Evolutionary conservation across 2,329 filamentous ascomycete species (phyloP), one percentile per base, ranked within the genome.

Genomic region (Acephala macrosclerotiorum): DNA sequence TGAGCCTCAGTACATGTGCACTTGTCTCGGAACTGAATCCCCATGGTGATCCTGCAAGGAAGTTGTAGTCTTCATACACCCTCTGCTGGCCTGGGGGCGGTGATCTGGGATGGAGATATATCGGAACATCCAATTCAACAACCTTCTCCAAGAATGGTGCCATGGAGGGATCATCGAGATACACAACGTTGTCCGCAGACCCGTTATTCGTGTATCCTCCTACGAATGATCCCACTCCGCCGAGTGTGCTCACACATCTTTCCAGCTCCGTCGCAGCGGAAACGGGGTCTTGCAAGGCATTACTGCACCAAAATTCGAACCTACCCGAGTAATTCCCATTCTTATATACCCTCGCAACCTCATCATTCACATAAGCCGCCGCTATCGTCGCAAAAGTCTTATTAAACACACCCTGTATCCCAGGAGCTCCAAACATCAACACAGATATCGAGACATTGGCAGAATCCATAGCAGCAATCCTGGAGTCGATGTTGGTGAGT

Each of bases 1-100:
- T 72, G 1, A 71, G 62, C 8, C 71, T 61, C 2, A 73, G 55
- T 1, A 61, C 63, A 33, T 72, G 70, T 1, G 61, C 70, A 7
- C 38, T 61, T 3, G 71, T 72, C 80, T 64, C 83, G 77, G 76
- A 75, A 68, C 86, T 84, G 79, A 84, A 85, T 18, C 83, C 83
- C 75, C 79, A 84, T 0, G 78, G 80, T n/a, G 75, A 79, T 8
- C 77, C 77, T 6, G 78, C 79, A 45, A 85, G 75, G 20, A 77
- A 73, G 14, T 65, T 40, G 75, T 36, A 68, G 64, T 11, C 66
- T 33, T 47, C 55, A 49, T 70, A 77, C 70, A 36, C 70, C 55
- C 22, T 73, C 68, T 18, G 73, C 63, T 18, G 80, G 73, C 59
- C 66, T 76, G 2, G 74, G 74, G 38, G 57, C 5, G 66, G 61